Evolutionary conservation across 345 rosid species (phyloP), one percentile per base, ranked within the genome.

Genomic region (Corchorus capsularis): DNA sequence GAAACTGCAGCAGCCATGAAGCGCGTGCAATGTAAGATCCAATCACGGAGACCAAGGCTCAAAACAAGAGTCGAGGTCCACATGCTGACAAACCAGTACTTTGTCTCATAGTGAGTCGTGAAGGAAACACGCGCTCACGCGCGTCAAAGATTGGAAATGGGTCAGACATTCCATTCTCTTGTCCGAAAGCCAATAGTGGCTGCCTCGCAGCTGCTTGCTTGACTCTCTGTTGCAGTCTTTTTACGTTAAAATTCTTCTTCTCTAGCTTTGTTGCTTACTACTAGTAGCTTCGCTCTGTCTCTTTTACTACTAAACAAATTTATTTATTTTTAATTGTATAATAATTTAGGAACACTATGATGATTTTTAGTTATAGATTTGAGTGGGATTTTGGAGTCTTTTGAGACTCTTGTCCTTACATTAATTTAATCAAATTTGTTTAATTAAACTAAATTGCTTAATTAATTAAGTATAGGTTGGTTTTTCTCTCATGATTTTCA

Each of bases 51-150:
- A 64, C 63, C 60, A 17, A 74, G 84, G 10, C 75, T 72, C 69
- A 13, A 13, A 27, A 27, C 27, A 27, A 27, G 27, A 27, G 27
- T 27, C 1, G 2, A 59, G 82, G 77, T 64, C 87, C 85, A 79
- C 78, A 64, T 41, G 55, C 89, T 86, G 91, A 81, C 88, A 83
- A 80, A 88, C 50, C 84, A 78, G 77, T 77, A 15, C 79, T 78
- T 83, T 81, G 88, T 78, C 82, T 64, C 80, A 80, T 88, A 55
- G 85, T 78, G 76, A 79, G 62, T 61, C 76, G 80, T 77, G 86
- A 61, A 56, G 47, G 62, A 4, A 17, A 47, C 80, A 80, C 82
- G 75, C 74, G 75, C 84, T 34, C 77, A 74, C 76, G 64, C 79
- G 67, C 76, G 78, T 85, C 79, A 77, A 77, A 79, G 35, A 56